phyloP scores from a whole-genome alignment of 352 stramenopile genomes.

The Phytophthora pistaciae region DNA sequence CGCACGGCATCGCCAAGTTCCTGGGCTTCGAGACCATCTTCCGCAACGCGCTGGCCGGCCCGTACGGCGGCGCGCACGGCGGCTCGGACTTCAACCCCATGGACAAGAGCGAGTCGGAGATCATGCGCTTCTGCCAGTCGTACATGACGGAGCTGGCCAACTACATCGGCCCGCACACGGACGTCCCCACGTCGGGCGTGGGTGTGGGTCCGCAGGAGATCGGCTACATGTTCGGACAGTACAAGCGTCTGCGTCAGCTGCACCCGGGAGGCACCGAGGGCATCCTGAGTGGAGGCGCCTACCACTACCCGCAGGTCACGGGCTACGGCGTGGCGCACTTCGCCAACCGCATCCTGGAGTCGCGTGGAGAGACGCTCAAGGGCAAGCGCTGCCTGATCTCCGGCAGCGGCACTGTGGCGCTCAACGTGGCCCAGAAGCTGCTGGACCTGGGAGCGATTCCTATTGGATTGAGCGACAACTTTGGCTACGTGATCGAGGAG shows the following conservation, averaged over 20 bases:
- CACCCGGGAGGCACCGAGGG: constrained; percentile 84
- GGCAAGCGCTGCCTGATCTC: constrained; percentile 98
- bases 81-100: constrained; percentile 98
- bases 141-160: constrained; percentile 99
- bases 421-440: constrained; percentile 96
- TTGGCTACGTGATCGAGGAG: constrained; percentile 96
- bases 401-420: constrained; percentile 94
- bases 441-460: constrained; percentile 96
- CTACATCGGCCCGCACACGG: constrained; percentile 97
- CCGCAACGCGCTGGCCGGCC: constrained; percentile 93
- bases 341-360: constrained; percentile 93
- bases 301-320: constrained; percentile 93
- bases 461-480: constrained; percentile 97
- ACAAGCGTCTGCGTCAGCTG: constrained; percentile 95
- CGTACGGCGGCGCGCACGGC: constrained; percentile 86
- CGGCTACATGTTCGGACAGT: constrained; percentile 98
- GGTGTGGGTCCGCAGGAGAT: constrained; percentile 95
- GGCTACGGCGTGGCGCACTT: constrained; percentile 96
- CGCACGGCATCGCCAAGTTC: constrained; percentile 90
- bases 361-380: constrained; percentile 93
- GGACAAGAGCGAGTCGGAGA: constrained; percentile 97
- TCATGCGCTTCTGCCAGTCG: constrained; percentile 98
- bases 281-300: constrained; percentile 90
- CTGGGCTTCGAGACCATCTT: constrained; percentile 97
- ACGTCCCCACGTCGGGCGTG: constrained; percentile 96